Base-by-base conservation (phyloP, 306 rosid species). In the Prunus salicina region DNA sequence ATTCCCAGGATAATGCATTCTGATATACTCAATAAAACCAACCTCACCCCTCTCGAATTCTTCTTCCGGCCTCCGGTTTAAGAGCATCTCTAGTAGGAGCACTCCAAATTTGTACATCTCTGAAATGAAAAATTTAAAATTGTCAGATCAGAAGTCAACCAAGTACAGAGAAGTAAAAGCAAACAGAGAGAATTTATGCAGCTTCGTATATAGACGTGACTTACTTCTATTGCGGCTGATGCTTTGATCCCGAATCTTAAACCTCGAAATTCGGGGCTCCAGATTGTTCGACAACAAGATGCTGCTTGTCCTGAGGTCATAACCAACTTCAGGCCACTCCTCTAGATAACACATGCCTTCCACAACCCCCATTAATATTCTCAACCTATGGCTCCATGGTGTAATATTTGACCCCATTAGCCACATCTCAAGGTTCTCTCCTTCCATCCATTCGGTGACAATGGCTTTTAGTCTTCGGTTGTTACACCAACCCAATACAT, bases 251-350 rank as follows among this genome's bases (percentile, higher is more conserved):
- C 77, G 84, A 71, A 87, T 73, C 84, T 81, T 81, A 82, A 91
- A 91, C 89, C 97, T 84, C 0, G 93, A 87, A 81, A 91, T 89
- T 62, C 77, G 61, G 8, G 93, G 92, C 71, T 74, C 86, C 25
- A 72, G 52, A 63, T 80, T 73, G 34, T 81, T 74, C 9, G 88
- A 81, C 80, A 91, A 46, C 45, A 91, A 74, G 47, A 89, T 72
- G 81, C 85, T 91, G 58, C 78, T 80, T 71, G 83, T 83, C 27
- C 83, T 84, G 47, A 91, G 89, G 56, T 87, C 97, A 71, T 87
- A 89, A 16, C 80, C 92, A 49, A 91, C 90, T 70, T 73, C 79
- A 71, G 92, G 92, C 93, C 97, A 89, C 67, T 83, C 84, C 76
- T 86, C 86, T 74, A 91, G 60, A 84, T 89, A 87, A 15, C 69